Evolutionary conservation across 192 early-diverging fungal genomes (phyloP).

Genomic region (Phycomyces blakesleeanus): DNA sequence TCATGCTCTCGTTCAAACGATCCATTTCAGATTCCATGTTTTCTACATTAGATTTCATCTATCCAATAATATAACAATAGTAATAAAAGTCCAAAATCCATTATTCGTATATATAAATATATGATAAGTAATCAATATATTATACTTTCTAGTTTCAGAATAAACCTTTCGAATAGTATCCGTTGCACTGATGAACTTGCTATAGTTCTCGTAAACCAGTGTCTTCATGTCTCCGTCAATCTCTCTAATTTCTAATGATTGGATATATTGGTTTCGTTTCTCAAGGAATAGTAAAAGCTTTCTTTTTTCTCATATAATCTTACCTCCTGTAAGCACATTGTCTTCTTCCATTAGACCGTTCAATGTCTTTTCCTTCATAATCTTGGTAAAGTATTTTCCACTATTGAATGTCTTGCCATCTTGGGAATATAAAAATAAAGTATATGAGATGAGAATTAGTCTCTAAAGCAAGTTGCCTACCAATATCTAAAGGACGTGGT

Average conservation of each 20-base stretch:
- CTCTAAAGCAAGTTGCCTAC: slow-evolving; percentile 32
- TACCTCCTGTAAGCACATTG: slow-evolving; percentile 73
- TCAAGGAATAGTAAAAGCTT: neutral
- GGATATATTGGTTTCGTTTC: slow-evolving; percentile 19
- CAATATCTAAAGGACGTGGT: slow-evolving; percentile 67
- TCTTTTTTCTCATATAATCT: neutral
- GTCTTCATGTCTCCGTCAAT: slow-evolving; percentile 97
- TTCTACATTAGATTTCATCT: slow-evolving; percentile 85
- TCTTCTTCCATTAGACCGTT: slow-evolving; percentile 68
- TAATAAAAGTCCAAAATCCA: no score
- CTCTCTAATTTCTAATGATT: slow-evolving; percentile 65
- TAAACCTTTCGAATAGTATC: slow-evolving; percentile 77
- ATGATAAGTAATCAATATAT: no score
- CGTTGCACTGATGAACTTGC: slow-evolving; percentile 92
- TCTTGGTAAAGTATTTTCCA: slow-evolving; percentile 74
- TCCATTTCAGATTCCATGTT: slow-evolving; percentile 84
- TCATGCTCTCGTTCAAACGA: slow-evolving; percentile 64
- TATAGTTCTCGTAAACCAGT: slow-evolving; percentile 97
- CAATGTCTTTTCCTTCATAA: slow-evolving; percentile 65
- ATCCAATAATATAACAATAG: slow-evolving; percentile 3
- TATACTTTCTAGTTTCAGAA: neutral
- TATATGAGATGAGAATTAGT: slow-evolving; percentile 7
- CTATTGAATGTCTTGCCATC: slow-evolving; percentile 70
- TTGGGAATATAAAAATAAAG: slow-evolving; percentile 19
- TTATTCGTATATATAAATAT: no score